Evolutionary conservation across 257 asterid genomes (phyloP).

Genomic region (Anisodus tanguticus): DNA sequence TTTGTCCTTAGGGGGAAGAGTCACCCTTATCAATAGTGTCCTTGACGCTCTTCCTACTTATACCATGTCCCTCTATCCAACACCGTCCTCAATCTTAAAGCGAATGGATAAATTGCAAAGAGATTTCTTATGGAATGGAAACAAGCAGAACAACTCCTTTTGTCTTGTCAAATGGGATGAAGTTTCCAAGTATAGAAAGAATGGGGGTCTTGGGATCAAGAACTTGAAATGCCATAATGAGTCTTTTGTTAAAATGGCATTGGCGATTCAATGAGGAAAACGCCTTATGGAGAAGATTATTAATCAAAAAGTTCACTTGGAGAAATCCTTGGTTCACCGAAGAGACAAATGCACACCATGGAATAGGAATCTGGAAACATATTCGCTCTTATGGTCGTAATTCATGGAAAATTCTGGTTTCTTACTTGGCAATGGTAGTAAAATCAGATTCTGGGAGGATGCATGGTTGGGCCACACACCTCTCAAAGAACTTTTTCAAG

Average conservation of each 20-base stretch:
- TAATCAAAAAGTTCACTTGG: background rate
- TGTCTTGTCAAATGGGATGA: background rate
- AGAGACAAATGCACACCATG: background rate
- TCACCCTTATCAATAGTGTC: background rate
- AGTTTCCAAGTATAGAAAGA: constrained; percentile 8
- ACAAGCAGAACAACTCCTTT: background rate
- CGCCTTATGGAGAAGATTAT: background rate
- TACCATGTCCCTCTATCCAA: background rate
- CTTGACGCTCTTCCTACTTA: constrained; percentile 8
- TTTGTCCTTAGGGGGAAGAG: background rate
- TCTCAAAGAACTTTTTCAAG: background rate
- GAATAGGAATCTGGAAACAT: background rate
- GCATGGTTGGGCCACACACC: background rate
- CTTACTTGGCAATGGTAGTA: background rate
- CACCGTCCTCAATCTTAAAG: background rate
- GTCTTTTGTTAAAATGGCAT: background rate
- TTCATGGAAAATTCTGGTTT: background rate
- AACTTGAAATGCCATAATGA: background rate
- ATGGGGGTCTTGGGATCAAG: constrained; percentile 5
- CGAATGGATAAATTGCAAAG: background rate
- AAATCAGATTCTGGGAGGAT: background rate
- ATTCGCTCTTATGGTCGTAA: background rate
- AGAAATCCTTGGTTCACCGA: background rate
- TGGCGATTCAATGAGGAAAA: background rate
- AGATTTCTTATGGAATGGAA: constrained; percentile 7